Evolutionary conservation across 116 monocot species (phyloP), one percentile per base, ranked within the genome.

Genomic region (Zostera marina): DNA sequence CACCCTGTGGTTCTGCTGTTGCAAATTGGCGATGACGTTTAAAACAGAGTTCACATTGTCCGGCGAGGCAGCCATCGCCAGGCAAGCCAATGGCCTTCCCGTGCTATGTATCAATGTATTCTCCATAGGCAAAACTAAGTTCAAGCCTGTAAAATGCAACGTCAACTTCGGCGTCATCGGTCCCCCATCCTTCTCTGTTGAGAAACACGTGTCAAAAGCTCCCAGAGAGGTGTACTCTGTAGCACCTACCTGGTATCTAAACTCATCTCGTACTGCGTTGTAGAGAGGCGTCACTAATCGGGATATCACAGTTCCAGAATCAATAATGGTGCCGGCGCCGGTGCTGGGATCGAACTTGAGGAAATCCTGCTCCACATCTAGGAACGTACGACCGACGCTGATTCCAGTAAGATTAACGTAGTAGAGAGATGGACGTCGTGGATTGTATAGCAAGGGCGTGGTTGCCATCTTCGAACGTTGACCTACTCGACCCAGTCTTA

Each of bases 271-370:
- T 25, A 94, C 19, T 0, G 77, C 79, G 7, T 39, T 61, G 73
- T 94, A 94, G 2, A 76, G 54, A 0, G 79, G 67, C n/a, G 60
- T 20, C 11, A 89, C 89, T 63, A 88, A 85, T 4, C 94, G 60
- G 22, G 93, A 74, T 48, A 93, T 84, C 11, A 93, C 88, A 7
- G 93, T 93, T 8, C 93, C 92, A 22, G 92, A 83, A 69, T 92
- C 92, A 7, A 83, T 64, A n/a, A 83, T 52, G 3, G 83, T 78
- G 11, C 83, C 83, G 17, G 75, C 83, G 3, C 83, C 83, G 9
- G 75, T 70, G 42, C 52, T 23, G 9, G 79, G 71, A 54, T 83
- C 64, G 61, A 83, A 83, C 5, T 60, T 60, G 16, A 78, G 71
- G 0, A 66, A 41, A 12, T 47, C 61, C 2, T 72, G 63, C 10